A percentile compares a stretch with the other conserved stretches of the same genome.
phyloP scores from a whole-genome alignment of 2,329 filamentous ascomycete species.

The Akanthomyces muscarius region DNA sequence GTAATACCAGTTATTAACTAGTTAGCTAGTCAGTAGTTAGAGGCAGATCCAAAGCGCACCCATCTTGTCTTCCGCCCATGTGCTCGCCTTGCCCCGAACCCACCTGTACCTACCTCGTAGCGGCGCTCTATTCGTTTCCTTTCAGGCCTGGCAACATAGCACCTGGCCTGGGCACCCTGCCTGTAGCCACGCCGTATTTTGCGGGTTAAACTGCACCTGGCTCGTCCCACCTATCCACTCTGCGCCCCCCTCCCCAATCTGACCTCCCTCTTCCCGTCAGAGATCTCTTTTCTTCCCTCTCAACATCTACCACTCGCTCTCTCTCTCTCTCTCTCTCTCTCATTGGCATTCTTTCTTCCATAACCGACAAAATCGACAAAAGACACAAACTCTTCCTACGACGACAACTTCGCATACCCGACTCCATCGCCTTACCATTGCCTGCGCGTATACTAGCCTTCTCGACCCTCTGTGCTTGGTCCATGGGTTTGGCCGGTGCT shows the following conservation, averaged over 20 bases:
- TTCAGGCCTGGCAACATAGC: neutral
- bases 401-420: neutral
- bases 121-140: neutral
- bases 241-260: conserved; percentile 6
- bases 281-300: conserved; percentile 10
- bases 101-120: neutral
- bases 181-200: conserved; percentile 14
- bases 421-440: neutral
- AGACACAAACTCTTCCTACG: neutral
- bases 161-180: neutral
- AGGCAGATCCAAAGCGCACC: conserved; percentile 8
- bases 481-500: conserved; percentile 1
- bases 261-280: conserved; percentile 14
- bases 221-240: conserved; percentile 15
- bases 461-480: neutral
- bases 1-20: no score
- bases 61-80: conserved; percentile 16
- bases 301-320: neutral
- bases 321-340: neutral
- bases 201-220: conserved; percentile 7
- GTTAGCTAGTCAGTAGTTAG: neutral
- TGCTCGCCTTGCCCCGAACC: conserved; percentile 13
- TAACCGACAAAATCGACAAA: neutral
- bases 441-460: neutral
- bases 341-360: neutral